Evolutionary conservation across 805 yeast species (phyloP).

Genomic region (Grigorovia jiainica): DNA sequence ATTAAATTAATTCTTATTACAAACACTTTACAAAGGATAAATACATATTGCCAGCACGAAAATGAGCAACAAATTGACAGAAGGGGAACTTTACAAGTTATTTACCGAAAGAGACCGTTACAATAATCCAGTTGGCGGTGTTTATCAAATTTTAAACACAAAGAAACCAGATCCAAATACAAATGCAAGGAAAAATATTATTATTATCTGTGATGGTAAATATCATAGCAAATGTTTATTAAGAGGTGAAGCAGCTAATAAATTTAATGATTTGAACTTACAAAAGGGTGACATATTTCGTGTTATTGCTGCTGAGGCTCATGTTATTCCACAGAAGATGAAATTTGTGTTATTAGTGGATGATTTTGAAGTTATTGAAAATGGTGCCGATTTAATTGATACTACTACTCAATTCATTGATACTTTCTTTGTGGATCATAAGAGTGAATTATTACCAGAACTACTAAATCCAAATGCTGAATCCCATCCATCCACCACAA

Average conservation of each 20-base stretch:
- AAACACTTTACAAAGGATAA: no score
- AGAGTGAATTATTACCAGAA: slow-evolving; percentile 34
- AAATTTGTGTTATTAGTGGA: slow-evolving; percentile 42
- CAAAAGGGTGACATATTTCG: slow-evolving; percentile 32
- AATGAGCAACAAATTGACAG: neutral
- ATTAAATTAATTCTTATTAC: no score
- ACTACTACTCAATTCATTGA: slow-evolving; percentile 39
- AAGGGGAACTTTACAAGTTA: slow-evolving; percentile 22
- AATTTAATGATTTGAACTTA: slow-evolving; percentile 37
- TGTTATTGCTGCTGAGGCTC: slow-evolving; percentile 27
- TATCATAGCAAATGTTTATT: slow-evolving; percentile 43
- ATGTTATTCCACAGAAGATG: slow-evolving; percentile 30
- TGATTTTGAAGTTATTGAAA: slow-evolving; percentile 35
- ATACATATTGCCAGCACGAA: no score
- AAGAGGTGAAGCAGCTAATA: slow-evolving; percentile 40
- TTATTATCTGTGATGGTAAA: slow-evolving; percentile 44
- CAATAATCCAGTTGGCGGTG: slow-evolving; percentile 24
- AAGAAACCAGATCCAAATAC: slow-evolving; percentile 25
- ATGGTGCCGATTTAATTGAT: slow-evolving; percentile 32
- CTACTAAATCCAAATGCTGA: slow-evolving; percentile 1
- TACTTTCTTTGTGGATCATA: slow-evolving; percentile 48
- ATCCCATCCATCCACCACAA: slow-evolving; percentile 20
- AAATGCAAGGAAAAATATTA: slow-evolving; percentile 21
- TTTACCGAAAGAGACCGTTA: slow-evolving; percentile 24
- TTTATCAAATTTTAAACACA: slow-evolving; percentile 26